phyloP scores from a whole-genome alignment of 2,329 filamentous ascomycete species.

The Teratosphaeria viscida region DNA sequence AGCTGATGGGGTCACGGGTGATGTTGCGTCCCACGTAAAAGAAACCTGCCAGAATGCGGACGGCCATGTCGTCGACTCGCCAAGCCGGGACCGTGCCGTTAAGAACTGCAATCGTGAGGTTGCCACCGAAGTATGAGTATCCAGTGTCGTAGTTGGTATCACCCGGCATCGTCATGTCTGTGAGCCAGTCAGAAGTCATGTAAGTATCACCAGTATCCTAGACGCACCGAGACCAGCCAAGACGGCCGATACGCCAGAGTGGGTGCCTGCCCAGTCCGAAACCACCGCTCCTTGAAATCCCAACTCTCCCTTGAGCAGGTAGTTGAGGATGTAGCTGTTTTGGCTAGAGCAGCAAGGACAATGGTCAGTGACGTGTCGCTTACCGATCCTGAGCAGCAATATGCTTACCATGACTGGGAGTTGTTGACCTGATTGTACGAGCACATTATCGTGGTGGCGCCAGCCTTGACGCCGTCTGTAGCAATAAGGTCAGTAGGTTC shows the following conservation, averaged over 20 bases:
- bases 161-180: slow-evolving; percentile 76
- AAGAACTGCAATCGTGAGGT: slow-evolving; percentile 75
- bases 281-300: slow-evolving; percentile 73
- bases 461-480: slow-evolving; percentile 37
- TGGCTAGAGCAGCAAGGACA: slow-evolving; percentile 31
- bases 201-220: neutral
- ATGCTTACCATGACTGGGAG: slow-evolving; percentile 51
- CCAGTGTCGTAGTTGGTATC: slow-evolving; percentile 60
- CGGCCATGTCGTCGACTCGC: slow-evolving; percentile 81
- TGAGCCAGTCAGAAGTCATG: neutral
- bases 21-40: slow-evolving; percentile 51
- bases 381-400: neutral
- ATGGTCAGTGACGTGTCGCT: neutral
- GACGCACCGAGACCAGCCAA: slow-evolving; percentile 49
- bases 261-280: slow-evolving; percentile 62
- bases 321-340: slow-evolving; percentile 66
- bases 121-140: slow-evolving; percentile 46
- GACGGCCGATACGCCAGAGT: slow-evolving; percentile 55
- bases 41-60: slow-evolving; percentile 62
- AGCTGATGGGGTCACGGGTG: slow-evolving; percentile 44
- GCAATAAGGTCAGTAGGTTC: slow-evolving; percentile 8
- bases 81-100: slow-evolving; percentile 78
- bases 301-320: slow-evolving; percentile 65
- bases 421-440: slow-evolving; percentile 73
- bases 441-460: slow-evolving; percentile 40